Percentiles rank a stretch among this genome's conserved stretches.
These are phyloP conservation scores for Aspergillus bertholletiae DNA, from an alignment of 495 filamentous ascomycete species.

Conservation along the genomic window DNA sequence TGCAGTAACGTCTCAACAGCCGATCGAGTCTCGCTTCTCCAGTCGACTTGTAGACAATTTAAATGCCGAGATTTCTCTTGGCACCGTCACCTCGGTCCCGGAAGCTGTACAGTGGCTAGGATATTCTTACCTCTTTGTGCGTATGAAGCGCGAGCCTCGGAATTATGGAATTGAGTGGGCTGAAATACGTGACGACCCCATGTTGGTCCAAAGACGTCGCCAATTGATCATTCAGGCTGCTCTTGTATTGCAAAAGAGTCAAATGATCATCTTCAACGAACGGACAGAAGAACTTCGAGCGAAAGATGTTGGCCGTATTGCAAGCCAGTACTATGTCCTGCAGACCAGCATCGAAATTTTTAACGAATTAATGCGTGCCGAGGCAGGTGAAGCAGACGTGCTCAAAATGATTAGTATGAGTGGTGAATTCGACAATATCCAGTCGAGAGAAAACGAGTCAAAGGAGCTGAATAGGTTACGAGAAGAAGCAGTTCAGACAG, in stretches of 20 bases:
- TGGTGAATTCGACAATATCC: conserved; percentile 96
- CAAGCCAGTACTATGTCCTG: conserved; percentile 93
- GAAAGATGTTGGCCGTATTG: conserved; percentile 94
- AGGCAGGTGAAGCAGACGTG: conserved; percentile 81
- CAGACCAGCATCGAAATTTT: conserved; percentile 93
- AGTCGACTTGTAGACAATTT: conserved; percentile 90
- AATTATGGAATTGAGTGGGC: conserved; percentile 94
- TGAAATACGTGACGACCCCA: conserved; percentile 84
- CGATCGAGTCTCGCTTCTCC: conserved; percentile 93
- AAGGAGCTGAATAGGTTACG: conserved; percentile 69
- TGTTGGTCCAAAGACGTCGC: conserved; percentile 74
- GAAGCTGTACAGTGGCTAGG: conserved; percentile 97
- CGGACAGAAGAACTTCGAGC: conserved; percentile 82
- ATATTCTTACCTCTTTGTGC: conserved; percentile 95
- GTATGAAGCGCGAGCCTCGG: conserved; percentile 88
- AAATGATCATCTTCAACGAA: conserved; percentile 99
- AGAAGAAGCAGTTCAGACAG: conserved; percentile 62
- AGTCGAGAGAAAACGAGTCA: conserved; percentile 80
- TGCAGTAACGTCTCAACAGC: conserved; percentile 91
- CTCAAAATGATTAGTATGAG: conserved; percentile 94
- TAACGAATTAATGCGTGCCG: conserved; percentile 83
- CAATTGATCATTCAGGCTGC: conserved; percentile 86
- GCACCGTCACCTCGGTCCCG: conserved; percentile 90
- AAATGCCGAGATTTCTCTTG: conserved; percentile 91
- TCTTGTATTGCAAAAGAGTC: conserved; percentile 76